Conservation (phyloP, 2,329 filamentous ascomycete genomes). For the Seiridium unicorne region DNA sequence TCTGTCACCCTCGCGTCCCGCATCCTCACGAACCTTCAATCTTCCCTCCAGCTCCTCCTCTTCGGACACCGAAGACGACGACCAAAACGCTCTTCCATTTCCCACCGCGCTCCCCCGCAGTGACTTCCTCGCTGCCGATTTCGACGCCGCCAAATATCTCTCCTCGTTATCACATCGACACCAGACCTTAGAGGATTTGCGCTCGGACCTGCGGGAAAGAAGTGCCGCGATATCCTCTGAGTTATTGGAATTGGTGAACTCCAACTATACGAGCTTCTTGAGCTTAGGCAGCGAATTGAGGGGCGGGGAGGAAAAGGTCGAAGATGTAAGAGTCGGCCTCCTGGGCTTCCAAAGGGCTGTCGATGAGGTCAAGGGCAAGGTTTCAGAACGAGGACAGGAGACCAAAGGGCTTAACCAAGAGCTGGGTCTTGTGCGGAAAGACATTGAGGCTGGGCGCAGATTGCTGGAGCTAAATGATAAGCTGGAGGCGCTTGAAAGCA, state of each 20-base stretch:
- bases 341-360: conserved; percentile 83
- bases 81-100: conserved; percentile 78
- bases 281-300: conserved; percentile 76
- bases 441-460: conserved; percentile 60
- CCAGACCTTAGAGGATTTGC: conserved; percentile 92
- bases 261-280: conserved; percentile 90
- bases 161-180: conserved; percentile 80
- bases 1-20: conserved; percentile 27
- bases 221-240: conserved; percentile 79
- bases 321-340: conserved; percentile 84
- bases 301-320: conserved; percentile 87
- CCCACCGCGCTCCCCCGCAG: conserved; percentile 78
- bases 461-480: conserved; percentile 68
- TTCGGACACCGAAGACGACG: conserved; percentile 36
- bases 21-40: conserved; percentile 36
- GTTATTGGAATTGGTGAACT: conserved; percentile 90
- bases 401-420: conserved; percentile 63
- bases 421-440: conserved; percentile 59
- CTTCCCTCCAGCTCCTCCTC: conserved; percentile 37
- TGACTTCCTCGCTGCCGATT: conserved; percentile 76
- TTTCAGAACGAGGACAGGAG: conserved; percentile 63
- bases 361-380: conserved; percentile 66
- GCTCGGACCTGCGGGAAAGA: conserved; percentile 78
- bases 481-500: conserved; percentile 61
- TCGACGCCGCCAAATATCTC: conserved; percentile 80